phyloP scores from a whole-genome alignment of 2,329 filamentous ascomycete genomes.

The Huntiella abstrusa region DNA sequence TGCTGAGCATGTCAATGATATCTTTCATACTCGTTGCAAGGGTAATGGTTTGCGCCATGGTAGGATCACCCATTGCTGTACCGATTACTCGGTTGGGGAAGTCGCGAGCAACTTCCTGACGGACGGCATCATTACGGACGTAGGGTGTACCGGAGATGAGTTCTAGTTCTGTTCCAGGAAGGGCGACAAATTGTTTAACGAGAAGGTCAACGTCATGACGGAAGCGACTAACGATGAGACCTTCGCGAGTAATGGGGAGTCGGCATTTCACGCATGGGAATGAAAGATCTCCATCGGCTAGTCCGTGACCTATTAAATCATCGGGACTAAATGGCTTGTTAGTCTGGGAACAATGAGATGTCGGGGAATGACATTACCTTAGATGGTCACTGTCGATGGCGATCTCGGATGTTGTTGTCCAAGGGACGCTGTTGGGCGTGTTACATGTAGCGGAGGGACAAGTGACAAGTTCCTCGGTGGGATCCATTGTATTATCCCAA shows the following conservation, averaged over 20 bases:
- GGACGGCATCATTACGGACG: background rate
- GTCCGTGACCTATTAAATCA: constrained; percentile 31
- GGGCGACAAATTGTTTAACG: constrained; percentile 27
- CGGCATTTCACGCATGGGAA: constrained; percentile 32
- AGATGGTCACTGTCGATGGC: constrained; percentile 2
- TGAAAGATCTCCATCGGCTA: constrained; percentile 37
- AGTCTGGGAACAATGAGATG: background rate
- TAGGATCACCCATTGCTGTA: background rate
- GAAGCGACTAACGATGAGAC: constrained; percentile 44
- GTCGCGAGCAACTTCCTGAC: constrained; percentile 17
- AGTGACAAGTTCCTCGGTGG: constrained; percentile 25
- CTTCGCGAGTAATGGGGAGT: constrained; percentile 32
- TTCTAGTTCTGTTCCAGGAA: constrained; percentile 50
- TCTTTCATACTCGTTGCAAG: constrained; percentile 24
- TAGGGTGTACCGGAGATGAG: constrained; percentile 29
- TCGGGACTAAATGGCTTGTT: background rate
- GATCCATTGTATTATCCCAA: constrained; percentile 43
- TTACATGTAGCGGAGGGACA: constrained; percentile 35
- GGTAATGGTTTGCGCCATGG: background rate
- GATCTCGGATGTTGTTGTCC: constrained; percentile 34
- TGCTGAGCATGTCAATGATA: background rate
- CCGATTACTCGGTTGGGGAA: constrained; percentile 30
- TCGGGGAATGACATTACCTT: background rate
- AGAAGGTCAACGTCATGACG: constrained; percentile 33
- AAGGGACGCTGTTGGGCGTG: constrained; percentile 27